These are phyloP conservation scores for Suillus placidus DNA, from an alignment of 768 basidiomycete species.

Conservation along the genomic window DNA sequence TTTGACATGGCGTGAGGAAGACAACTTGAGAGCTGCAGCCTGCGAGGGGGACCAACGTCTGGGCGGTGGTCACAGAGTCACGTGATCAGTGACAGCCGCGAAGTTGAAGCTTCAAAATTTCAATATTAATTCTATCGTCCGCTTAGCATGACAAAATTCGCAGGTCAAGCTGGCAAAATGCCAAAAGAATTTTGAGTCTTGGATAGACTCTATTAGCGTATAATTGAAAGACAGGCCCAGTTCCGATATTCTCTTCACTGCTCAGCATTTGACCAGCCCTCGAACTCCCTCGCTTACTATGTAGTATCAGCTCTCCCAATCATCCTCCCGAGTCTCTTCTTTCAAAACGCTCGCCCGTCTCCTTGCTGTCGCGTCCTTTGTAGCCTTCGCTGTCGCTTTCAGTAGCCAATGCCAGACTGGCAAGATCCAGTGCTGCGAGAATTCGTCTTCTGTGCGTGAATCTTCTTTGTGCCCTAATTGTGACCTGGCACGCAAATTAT, in stretches of 20 bases:
- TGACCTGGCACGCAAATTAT: constrained; percentile 17
- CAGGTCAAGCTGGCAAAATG: too few species aligned
- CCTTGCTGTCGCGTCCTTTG: constrained; percentile 1
- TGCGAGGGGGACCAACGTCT: too few species aligned
- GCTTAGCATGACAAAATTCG: too few species aligned
- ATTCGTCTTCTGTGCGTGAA: not conserved
- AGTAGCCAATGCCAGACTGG: constrained; percentile 31
- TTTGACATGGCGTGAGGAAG: constrained; percentile 12
- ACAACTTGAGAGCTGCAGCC: not conserved
- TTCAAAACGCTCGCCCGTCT: constrained; percentile 1
- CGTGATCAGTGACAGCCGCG: constrained; percentile 6
- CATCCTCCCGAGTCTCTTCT: not conserved
- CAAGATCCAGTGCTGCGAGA: constrained; percentile 32
- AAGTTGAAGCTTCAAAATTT: too few species aligned
- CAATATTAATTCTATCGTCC: too few species aligned
- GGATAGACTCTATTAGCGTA: not conserved
- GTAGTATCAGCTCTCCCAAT: not conserved
- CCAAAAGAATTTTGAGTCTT: too few species aligned
- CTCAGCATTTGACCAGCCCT: not conserved
- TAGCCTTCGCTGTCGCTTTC: constrained; percentile 4
- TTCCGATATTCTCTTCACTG: not conserved
- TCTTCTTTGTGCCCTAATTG: constrained; percentile 19
- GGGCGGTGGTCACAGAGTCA: not conserved
- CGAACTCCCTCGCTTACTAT: not conserved
- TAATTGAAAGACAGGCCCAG: not conserved